Evolutionary conservation across 495 filamentous ascomycete species (phyloP), one percentile per base, ranked within the genome.

Genomic region (Lasiosphaeriaceae sp.): DNA sequence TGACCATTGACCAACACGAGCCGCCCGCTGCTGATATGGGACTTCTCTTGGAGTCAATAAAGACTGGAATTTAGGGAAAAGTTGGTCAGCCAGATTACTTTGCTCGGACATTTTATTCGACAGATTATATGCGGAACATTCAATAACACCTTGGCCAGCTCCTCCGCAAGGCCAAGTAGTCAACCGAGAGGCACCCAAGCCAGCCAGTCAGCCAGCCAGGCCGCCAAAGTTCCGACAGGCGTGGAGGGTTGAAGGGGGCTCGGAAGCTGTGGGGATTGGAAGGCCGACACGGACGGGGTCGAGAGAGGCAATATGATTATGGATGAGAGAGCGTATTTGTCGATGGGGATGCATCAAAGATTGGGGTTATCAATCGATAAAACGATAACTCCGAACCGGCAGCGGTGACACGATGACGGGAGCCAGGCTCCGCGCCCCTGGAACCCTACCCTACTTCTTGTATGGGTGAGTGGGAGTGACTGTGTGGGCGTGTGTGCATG

Each of bases 381-480:
- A 37, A 9, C 2, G 19, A 51, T 22, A 54, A 50, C 41, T 50
- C 24, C 52, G 48, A 17, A 43, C 9, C n/a, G 26, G 39, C 39
- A 43, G 14, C 59, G 37, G 55, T 22, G 26, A 31, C 17, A 41
- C 52, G 11, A 37, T 41, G 41, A 62, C 47, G 48, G 34, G 56
- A 52, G 47, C 34, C 41, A 35, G 50, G 51, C 51, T 58, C 59
- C 59, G 59, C 47, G 47, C 11, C 50, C 43, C 24, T 61, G 59
- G 59, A 45, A 57, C 31, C 52, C 47, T 52, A 52, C 54, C 44
- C 46, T 50, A 50, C 23, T 24, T 22, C n/a, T 24, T 39, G 29
- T 48, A n/a, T n/a, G 14, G 19, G 44, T 29, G 41, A 37, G 55
- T 52, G 26, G 41, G 20, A 57, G 22, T 37, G 14, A 37, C 9